These are phyloP conservation scores for Globisporangium viniferum DNA, from an alignment of 352 stramenopile species.

Conservation along the genomic window DNA sequence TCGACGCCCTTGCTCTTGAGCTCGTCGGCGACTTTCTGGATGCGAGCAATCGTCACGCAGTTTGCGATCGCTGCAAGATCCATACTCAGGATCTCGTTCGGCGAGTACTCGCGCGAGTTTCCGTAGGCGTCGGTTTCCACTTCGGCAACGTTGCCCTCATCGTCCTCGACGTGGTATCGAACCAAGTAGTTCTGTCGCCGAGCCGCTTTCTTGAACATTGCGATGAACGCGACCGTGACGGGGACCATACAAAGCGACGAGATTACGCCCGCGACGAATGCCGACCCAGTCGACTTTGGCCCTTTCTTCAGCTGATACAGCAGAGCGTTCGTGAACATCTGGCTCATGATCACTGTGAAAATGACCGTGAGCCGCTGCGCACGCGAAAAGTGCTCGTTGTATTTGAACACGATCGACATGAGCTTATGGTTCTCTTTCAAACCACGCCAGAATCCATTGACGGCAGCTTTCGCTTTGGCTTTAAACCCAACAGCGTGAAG, in stretches of 20 bases:
- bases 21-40: constrained; percentile 31
- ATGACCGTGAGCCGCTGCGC: constrained; percentile 62
- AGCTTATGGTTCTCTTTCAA: constrained; percentile 71
- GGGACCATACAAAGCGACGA: constrained; percentile 65
- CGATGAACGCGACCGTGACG: constrained; percentile 55
- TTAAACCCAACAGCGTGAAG: constrained; percentile 42
- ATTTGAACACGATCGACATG: constrained; percentile 67
- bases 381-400: constrained; percentile 67
- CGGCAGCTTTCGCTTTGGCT: constrained; percentile 39
- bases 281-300: constrained; percentile 40
- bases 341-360: constrained; percentile 65
- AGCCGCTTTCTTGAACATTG: constrained; percentile 74
- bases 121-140: constrained; percentile 69
- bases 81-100: constrained; percentile 41
- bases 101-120: constrained; percentile 42
- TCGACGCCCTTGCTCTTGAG: constrained; percentile 30
- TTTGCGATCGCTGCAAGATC: constrained; percentile 55
- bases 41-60: constrained; percentile 27
- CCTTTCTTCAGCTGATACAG: constrained; percentile 54
- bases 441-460: constrained; percentile 37
- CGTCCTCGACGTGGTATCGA: constrained; percentile 61
- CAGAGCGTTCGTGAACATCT: constrained; percentile 72
- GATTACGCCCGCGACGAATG: constrained; percentile 54
- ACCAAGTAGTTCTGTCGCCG: constrained; percentile 58
- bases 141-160: constrained; percentile 53